These are phyloP conservation scores for Cornus kousa DNA, from an alignment of 148 eudicot species.

Conservation along the genomic window DNA sequence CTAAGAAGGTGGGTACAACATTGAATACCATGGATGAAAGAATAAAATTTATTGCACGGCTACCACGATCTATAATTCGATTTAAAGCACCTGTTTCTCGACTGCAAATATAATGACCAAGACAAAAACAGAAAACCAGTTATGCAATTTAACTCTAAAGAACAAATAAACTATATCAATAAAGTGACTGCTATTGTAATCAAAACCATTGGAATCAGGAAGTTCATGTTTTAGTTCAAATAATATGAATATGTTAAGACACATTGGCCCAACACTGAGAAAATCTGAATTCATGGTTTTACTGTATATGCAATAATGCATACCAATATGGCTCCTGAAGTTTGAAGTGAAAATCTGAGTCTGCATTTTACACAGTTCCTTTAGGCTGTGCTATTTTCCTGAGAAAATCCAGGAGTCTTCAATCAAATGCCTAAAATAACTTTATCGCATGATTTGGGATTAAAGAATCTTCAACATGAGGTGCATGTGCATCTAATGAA, in stretches of 20 bases:
- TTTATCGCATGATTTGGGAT: neutral
- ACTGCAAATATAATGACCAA: conserved; percentile 35
- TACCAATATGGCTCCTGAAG: neutral
- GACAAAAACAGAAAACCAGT: conserved; percentile 21
- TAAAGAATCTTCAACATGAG: neutral
- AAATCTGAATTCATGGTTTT: neutral
- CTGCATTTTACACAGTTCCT: neutral
- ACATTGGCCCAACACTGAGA: neutral
- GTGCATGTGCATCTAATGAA: neutral
- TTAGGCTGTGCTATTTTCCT: neutral
- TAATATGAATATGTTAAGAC: neutral
- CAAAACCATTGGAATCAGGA: neutral
- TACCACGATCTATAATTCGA: conserved; percentile 96
- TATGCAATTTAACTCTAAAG: neutral
- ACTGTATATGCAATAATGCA: neutral
- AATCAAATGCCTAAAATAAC: neutral
- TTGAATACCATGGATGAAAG: conserved; percentile 94
- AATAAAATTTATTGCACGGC: conserved; percentile 95
- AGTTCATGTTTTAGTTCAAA: neutral
- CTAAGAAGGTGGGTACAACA: conserved; percentile 81
- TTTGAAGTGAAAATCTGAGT: conserved; percentile 2
- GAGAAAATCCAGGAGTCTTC: neutral
- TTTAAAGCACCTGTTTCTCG: conserved; percentile 95
- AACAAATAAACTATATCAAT: neutral
- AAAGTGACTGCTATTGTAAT: neutral